Evolutionary conservation across 768 basidiomycete genomes (phyloP), one percentile per base, ranked within the genome.

Genomic region (Kwoniella heveanensis): DNA sequence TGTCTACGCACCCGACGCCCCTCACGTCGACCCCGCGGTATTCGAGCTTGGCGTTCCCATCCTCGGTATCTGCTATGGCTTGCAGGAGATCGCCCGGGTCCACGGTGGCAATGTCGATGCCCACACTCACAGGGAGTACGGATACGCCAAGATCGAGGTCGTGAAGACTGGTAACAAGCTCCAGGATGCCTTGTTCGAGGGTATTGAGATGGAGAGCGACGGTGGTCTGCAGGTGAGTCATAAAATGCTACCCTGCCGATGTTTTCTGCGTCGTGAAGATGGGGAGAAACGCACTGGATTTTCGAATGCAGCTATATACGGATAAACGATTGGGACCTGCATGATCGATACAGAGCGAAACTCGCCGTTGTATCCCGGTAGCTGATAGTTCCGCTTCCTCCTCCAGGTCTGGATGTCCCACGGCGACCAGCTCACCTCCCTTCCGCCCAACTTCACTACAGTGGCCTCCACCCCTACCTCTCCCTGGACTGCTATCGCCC

Each of bases 391-490:
- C n/a, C n/a, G n/a, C n/a, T n/a, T n/a, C n/a, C n/a, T n/a, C n/a
- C n/a, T n/a, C 9, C 60, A 98, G 95, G 95, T 98, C 54, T 98
- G 96, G 96, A 98, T 98, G 96, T 97, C 95, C 19, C 96, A 99
- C 77, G 93, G 94, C 12, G 96, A 98, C 81, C 92, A 95, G 68
- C 85, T 98, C 32, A 89, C 87, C 26, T 85, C 84, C 53, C 85
- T 89, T 1, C 96, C 95, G 17, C 81, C 87, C 0, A 83, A 88
- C 71, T 99, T 96, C 81, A 88, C 90, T 74, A 85, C 89, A 69
- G 91, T 98, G 69, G 95, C 92, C 7, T 84, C 85, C 51, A 99
- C 96, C 0, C 81, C 85, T 19, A 88, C 88, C 0, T 93, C 95
- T 0, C 95, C 95, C 0, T 98, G 84, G 77, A 94, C 94, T 12